Percentiles rank a stretch among this genome's conserved stretches.
These are phyloP conservation scores for Aureobasidium sp. DNA, from an alignment of 2,329 filamentous ascomycete species.

Conservation along the genomic window DNA sequence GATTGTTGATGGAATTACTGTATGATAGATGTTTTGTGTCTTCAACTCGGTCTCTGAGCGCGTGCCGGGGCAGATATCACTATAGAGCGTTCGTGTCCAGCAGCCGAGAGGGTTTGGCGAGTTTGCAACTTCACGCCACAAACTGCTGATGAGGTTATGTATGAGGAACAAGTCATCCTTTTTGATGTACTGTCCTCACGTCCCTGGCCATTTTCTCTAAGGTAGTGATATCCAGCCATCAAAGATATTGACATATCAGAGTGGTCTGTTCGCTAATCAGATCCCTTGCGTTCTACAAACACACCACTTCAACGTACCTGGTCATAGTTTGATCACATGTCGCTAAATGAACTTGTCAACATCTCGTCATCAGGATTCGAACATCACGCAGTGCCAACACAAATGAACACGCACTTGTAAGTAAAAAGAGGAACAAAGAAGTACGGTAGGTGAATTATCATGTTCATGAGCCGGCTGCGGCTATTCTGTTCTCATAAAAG, in stretches of 20 bases:
- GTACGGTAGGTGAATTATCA: neutral
- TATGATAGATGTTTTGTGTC: neutral
- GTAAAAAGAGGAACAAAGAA: neutral
- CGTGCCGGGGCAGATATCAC: neutral
- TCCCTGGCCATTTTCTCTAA: too few relatives aligned
- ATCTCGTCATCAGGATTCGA: neutral
- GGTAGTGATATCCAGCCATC: neutral
- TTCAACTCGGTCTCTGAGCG: neutral
- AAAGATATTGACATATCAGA: neutral
- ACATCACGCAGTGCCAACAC: neutral
- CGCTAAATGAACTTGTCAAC: neutral
- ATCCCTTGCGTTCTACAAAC: neutral
- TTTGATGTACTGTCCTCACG: too few relatives aligned
- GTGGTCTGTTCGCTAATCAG: neutral
- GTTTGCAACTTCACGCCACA: too few relatives aligned
- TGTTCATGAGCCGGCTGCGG: conserved; percentile 9
- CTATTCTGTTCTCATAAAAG: neutral
- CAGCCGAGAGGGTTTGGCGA: neutral
- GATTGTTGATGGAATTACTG: neutral
- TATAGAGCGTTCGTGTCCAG: neutral
- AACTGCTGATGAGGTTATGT: too few relatives aligned
- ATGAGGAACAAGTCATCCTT: too few relatives aligned
- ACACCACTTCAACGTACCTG: neutral
- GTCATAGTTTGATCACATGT: neutral
- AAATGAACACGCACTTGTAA: neutral